Base-by-base conservation (phyloP, 1,139 yeast species). In the Zygoascus meyerae region DNA sequence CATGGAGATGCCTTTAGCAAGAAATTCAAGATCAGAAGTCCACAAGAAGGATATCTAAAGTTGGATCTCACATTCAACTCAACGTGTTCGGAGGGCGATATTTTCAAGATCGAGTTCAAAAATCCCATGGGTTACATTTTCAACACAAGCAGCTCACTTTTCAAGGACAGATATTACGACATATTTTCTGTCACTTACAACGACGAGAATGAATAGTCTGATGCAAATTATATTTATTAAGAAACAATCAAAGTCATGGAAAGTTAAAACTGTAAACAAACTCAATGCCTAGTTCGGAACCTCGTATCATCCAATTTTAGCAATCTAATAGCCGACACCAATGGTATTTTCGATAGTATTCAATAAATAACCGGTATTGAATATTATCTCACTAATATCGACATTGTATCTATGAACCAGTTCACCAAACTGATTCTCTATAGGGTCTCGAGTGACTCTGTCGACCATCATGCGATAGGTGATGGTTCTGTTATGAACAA, bases 351-450 rank as follows among this genome's bases (percentile, higher is more conserved):
- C 52, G 7, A 51, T 40, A 14, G 43, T 44, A 32, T 48, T 44
- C 42, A 56, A 44, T 44, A 56, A 40, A 32, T 46, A 55, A 1
- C 52, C 56, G 15, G 56, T 53, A 40, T 56, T 55, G 31, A 55
- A 35, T 16, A 52, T 52, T 21, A 56, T 18, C 28, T 55, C 59
- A 7, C 49, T 30, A n/a, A 55, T 42, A 12, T 45, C 35, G 10
- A 56, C 57, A 4, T 45, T 40, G 40, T 47, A 55, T 21, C 49
- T 42, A 34, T 44, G 45, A 6, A 46, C 44, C 34, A 38, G n/a
- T 39, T 53, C 58, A n/a, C 48, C 49, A 40, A 46, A 50, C 21
- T 49, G 48, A 38, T 52, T 52, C 11, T n/a, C 40, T 26, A 43
- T 38, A 3, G 52, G 54, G 14, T 45, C 47, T 16, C 35, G 34